Conservation (phyloP, 2,329 filamentous ascomycete genomes). For the Zalaria obscura region DNA sequence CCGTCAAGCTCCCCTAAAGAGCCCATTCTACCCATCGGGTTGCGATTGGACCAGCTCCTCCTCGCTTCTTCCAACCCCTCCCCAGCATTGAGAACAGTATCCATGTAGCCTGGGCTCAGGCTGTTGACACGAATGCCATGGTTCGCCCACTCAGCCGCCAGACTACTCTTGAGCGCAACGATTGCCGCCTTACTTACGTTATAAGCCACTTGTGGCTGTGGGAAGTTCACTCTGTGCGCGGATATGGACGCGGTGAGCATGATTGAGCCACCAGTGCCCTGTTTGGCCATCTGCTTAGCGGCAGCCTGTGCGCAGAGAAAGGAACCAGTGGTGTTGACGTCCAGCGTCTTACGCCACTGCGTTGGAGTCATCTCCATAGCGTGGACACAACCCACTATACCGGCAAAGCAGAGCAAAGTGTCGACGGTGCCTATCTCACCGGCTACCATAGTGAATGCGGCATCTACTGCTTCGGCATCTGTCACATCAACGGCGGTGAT, state of each 20-base stretch:
- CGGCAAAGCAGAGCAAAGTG: constrained; percentile 51
- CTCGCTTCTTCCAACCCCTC: constrained; percentile 19
- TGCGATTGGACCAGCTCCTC: constrained; percentile 17
- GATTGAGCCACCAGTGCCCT: constrained; percentile 44
- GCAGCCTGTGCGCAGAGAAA: constrained; percentile 58
- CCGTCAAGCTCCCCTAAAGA: constrained; percentile 22
- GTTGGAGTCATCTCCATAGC: constrained; percentile 44
- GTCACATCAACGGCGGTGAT: constrained; percentile 46
- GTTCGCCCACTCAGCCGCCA: constrained; percentile 61
- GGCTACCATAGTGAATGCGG: constrained; percentile 26
- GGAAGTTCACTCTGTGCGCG: constrained; percentile 54
- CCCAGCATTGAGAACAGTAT: constrained; percentile 51
- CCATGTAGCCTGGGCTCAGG: constrained; percentile 63
- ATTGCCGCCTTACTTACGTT: constrained; percentile 59
- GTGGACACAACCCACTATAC: constrained; percentile 49
- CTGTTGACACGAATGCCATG: constrained; percentile 59
- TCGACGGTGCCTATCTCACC: constrained; percentile 36
- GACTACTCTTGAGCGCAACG: constrained; percentile 44
- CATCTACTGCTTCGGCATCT: constrained; percentile 31
- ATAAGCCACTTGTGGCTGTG: constrained; percentile 45
- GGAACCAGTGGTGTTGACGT: constrained; percentile 57
- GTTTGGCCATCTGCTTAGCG: constrained; percentile 38
- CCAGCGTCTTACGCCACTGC: constrained; percentile 50
- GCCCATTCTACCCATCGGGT: constrained; percentile 26
- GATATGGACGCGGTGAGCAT: constrained; percentile 55